Conservation (phyloP, 495 filamentous ascomycete species). For the Aspergillus diversus region DNA sequence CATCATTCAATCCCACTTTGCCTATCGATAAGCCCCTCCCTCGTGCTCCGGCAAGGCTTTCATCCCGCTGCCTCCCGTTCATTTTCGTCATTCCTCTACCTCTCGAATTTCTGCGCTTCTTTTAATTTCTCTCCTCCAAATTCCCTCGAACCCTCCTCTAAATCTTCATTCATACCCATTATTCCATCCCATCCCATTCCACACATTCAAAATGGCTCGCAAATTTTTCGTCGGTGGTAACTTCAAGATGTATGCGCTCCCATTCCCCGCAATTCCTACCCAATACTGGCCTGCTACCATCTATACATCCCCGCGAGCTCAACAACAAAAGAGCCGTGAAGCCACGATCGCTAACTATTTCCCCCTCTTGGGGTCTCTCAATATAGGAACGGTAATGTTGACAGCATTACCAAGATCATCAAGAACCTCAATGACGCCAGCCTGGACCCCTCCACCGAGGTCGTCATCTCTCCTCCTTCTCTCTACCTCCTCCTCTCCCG, state of each 20-base stretch:
- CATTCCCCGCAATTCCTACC: constrained; percentile 23
- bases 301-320: constrained; percentile 1
- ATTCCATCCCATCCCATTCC: constrained; percentile 3
- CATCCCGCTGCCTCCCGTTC: constrained; percentile 15
- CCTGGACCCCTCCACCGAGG: constrained; percentile 61
- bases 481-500: constrained; percentile 88
- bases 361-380: constrained; percentile 19
- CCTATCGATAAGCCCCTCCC: constrained; percentile 34
- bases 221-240: constrained; percentile 99
- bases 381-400: constrained; percentile 85
- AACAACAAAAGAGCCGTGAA: background rate
- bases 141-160: constrained; percentile 3
- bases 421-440: constrained; percentile 81
- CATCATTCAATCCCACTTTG: constrained; percentile 8
- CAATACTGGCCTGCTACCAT: background rate
- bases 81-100: constrained; percentile 18
- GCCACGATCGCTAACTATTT: constrained; percentile 17
- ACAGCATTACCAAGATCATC: constrained; percentile 85
- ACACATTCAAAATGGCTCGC: constrained; percentile 70
- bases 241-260: constrained; percentile 85
- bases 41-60: constrained; percentile 4
- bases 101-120: constrained; percentile 17
- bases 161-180: constrained; percentile 10
- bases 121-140: background rate
- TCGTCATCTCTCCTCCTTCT: constrained; percentile 88